Base-by-base conservation (phyloP, 2,329 filamentous ascomycete genomes). In the Nannizziopsis barbatae region DNA sequence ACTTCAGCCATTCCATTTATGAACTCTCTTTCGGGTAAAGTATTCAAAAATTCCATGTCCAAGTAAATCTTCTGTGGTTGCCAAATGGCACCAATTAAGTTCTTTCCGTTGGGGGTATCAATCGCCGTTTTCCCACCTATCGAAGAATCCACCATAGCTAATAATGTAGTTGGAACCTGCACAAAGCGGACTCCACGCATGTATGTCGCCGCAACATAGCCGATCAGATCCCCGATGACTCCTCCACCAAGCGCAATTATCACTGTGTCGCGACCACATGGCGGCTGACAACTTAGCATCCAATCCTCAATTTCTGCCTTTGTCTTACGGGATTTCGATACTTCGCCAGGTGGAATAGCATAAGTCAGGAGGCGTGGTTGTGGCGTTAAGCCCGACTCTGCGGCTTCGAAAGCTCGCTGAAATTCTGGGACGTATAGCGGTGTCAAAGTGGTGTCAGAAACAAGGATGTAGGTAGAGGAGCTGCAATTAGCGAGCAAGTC, bases 1-100 rank as follows among this genome's bases (percentile, higher is more conserved):
- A 98, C 90, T 71, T 98, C 92, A 20, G 90, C 92, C 90, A 98
- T 95, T 52, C 92, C 92, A 65, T 98, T 98, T 68, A 95, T 88
- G 62, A 98, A 90, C 68, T 98, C 90, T 56, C 92, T 77, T 55
- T 83, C 81, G 1, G 90, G 89, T 15, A 98, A 73, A 1, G 88
- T 94, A 63, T 94, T 86, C 48, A 98, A 74, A 62, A 98, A 96
- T 49, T 81, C 77, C 52, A 96, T 74, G 65, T 98, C 92, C 58
- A 98, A 89, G 68, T 95, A 98, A 56, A 96, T 89, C 54, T 87
- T 81, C 60, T 84, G 77, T 3, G 92, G 92, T 65, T 98, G 92
- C 89, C 90, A 96, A 68, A 98, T 96, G 31, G 90, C 81, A 3
- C 92, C 92, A 49, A 98, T 81, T 53, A 98, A 71, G 64, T 98